Base-by-base conservation (phyloP, 208 protist genomes). In the Acanthamoeba healyi region DNA sequence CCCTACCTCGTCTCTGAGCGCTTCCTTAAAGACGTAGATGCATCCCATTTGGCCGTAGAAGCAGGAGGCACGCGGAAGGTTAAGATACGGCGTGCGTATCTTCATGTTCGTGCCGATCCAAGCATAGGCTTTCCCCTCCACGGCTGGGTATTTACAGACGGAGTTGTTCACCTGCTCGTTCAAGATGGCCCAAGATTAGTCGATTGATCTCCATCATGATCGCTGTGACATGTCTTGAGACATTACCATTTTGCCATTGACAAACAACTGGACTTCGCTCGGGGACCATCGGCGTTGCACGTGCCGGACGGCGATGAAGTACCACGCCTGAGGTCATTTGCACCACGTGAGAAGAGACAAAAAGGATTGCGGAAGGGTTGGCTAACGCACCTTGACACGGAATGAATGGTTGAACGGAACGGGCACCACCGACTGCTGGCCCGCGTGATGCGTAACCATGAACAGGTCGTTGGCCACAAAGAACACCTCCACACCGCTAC, bases 1-100 rank as follows among this genome's bases (percentile, higher is more conserved):
- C 5, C 42, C 7, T 63, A 89, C 81, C 81, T 89, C 81, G 54
- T 89, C 81, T 22, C 24, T 89, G 3, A 89, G 46, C 38, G 81
- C 46, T 65, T 89, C 81, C 34, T 65, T 89, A 65, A 89, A 89
- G 44, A 89, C 17, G 54, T 65, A 89, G 29, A 89, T 44, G 54
- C 24, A 63, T 12, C 81, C 81, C 81, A 89, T 89, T 89, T 89
- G 81, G 38, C 81, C 81, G 34, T 65, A 89, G 54, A 89, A 89
- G 44, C 51, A 89, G 54, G 81, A 89, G 29, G 44, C 54, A 17
- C 81, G 40, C 12, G 81, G 81, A 10, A 89, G 44, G 54, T 89
- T 17, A 7, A 89, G 81, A 19, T 65, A 89, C 6, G 81, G 51
- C 22, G 51, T 89, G 26, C 81, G 81, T 38, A 89, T 38, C 29